phyloP scores from a whole-genome alignment of 768 basidiomycete genomes.

The Asterophora lycoperdoides region DNA sequence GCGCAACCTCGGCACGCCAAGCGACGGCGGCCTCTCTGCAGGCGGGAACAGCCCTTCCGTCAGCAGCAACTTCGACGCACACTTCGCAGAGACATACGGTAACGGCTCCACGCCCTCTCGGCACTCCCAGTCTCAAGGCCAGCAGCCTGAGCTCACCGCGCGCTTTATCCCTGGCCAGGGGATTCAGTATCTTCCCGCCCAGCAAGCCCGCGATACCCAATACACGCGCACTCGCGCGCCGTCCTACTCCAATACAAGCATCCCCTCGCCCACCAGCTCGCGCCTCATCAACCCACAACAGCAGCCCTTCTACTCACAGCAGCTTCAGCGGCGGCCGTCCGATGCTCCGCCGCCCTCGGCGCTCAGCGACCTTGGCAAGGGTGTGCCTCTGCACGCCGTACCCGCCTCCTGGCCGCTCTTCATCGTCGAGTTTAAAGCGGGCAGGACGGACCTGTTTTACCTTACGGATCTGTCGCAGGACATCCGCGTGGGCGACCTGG shows the following conservation, averaged over 20 bases:
- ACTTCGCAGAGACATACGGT: slow-evolving; percentile 36
- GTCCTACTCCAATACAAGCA: slow-evolving; percentile 32
- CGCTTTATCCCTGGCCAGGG: slow-evolving; percentile 59
- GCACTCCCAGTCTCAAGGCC: slow-evolving; percentile 22
- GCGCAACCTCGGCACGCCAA: slow-evolving; percentile 57
- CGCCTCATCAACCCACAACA: slow-evolving; percentile 43
- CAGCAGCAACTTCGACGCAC: slow-evolving; percentile 41
- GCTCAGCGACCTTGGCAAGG: slow-evolving; percentile 73
- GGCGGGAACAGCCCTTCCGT: slow-evolving; percentile 46
- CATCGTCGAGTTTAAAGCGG: slow-evolving; percentile 98
- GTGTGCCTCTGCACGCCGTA: slow-evolving; percentile 81
- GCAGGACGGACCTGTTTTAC: slow-evolving; percentile 93
- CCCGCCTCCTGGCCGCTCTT: slow-evolving; percentile 85
- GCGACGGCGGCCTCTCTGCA: slow-evolving; percentile 54
- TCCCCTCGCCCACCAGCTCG: slow-evolving; percentile 43
- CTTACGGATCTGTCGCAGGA: slow-evolving; percentile 58
- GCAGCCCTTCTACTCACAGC: slow-evolving; percentile 40
- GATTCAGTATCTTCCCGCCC: slow-evolving; percentile 17
- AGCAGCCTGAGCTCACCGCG: slow-evolving; percentile 42
- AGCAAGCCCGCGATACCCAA: slow-evolving; percentile 19
- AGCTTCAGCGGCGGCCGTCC: slow-evolving; percentile 39
- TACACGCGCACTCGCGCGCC: slow-evolving; percentile 41
- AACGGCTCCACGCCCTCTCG: slow-evolving; percentile 23
- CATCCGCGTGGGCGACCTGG: slow-evolving; percentile 83
- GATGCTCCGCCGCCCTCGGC: slow-evolving; percentile 29